Base-by-base conservation (phyloP, 176 grass and related monocot genomes). In the Zea luxurians region DNA sequence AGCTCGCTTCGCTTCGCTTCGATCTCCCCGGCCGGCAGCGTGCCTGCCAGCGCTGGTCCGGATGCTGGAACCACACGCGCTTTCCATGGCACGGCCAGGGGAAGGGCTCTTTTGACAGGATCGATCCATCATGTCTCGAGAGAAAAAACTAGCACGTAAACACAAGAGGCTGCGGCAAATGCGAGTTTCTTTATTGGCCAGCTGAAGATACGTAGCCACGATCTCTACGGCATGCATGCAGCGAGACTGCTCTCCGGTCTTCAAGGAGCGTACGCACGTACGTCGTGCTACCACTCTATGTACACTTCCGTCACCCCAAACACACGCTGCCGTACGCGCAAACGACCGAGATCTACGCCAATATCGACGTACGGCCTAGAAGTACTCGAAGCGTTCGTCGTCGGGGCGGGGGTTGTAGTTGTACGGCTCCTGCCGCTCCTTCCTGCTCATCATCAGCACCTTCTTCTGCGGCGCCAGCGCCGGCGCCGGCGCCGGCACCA, bases 341-440 rank as follows among this genome's bases (percentile, higher is more conserved):
- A 57, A 57, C 53, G 12, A 50, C 13, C 4, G 53, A 57, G 53
- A 57, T 3, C 53, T 6, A n/a, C 16, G 52, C 16, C 52, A 48
- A 48, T 12, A 27, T 27, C 10, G 16, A 7, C 57, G 48, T 27
- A 27, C 27, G 27, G 54, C 47, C 61, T 66, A 94, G 48, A 97
- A 97, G 86, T 91, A 97, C 18, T 93, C 91, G 40, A 97, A 83
- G 61, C 77, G 80, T 0, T 82, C 37, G 70, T 84, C 66, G 27
- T 84, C 66, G 27, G 89, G 17, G 49, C 61, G 74, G 61, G 68
- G 78, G 10, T 73, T 83, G 77, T 73, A 89, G 13, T 70, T 83
- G 77, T 73, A 89, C 16, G 90, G 83, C 49, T 86, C 86, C 61
- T 82, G 83, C 55, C 81, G 68, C 42, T 90, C 88, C 80, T 91